Conservation (phyloP, 2,329 filamentous ascomycete species). For the Alternaria sp. region DNA sequence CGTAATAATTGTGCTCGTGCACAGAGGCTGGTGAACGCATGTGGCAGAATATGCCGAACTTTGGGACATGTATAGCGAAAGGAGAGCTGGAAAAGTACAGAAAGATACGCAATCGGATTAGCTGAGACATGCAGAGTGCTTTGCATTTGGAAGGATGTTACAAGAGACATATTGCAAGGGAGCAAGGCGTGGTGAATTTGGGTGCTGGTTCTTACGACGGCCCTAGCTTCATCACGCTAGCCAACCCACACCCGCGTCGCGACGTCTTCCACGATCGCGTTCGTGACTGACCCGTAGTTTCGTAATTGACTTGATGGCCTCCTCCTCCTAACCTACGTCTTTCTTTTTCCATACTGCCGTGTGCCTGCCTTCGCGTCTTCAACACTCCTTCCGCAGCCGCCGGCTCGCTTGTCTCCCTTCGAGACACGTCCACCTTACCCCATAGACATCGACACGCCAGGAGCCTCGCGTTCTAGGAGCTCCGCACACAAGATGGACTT, state of each 20-base stretch:
- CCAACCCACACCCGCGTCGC: slow-evolving; percentile 25
- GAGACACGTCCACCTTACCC: slow-evolving; percentile 34
- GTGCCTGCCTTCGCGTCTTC: slow-evolving; percentile 25
- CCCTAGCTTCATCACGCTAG: slow-evolving; percentile 35
- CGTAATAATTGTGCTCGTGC: slow-evolving; percentile 40
- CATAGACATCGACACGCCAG: slow-evolving; percentile 38
- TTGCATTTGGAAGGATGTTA: slow-evolving; percentile 1
- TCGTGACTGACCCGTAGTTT: slow-evolving; percentile 37
- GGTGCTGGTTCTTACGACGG: slow-evolving; percentile 26
- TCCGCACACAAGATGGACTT: slow-evolving; percentile 43
- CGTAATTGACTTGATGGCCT: slow-evolving; percentile 49
- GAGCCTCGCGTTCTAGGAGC: slow-evolving; percentile 38
- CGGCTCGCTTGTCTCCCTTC: slow-evolving; percentile 32
- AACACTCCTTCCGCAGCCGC: slow-evolving; percentile 30
- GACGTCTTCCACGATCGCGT: slow-evolving; percentile 28
- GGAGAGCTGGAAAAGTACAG: not conserved
- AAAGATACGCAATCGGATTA: slow-evolving; percentile 1
- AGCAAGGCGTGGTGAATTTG: slow-evolving; percentile 29
- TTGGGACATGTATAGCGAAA: slow-evolving; percentile 1
- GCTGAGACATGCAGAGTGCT: slow-evolving; percentile 7
- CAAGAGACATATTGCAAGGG: slow-evolving; percentile 21
- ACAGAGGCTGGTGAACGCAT: slow-evolving; percentile 32
- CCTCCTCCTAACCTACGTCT: slow-evolving; percentile 38
- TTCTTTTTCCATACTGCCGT: slow-evolving; percentile 19
- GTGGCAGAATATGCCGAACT: slow-evolving; percentile 20